Evolutionary conservation across 1,139 yeast genomes (phyloP).

Genomic region (Spathaspora sp.): DNA sequence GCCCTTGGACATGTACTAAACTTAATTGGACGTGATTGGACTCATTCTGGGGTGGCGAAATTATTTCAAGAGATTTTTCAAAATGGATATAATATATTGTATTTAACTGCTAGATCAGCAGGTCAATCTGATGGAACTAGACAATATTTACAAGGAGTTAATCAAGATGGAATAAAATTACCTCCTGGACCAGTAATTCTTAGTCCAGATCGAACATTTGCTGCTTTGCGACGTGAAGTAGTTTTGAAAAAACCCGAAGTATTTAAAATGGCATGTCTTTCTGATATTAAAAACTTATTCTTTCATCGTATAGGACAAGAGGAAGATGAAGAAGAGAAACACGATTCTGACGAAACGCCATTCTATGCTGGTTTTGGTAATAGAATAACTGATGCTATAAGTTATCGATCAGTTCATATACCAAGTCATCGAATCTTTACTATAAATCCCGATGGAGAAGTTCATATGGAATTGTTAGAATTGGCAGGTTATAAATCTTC

Average conservation of each 20-base stretch:
- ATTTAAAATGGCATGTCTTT: slow-evolving; percentile 94
- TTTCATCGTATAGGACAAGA: slow-evolving; percentile 26
- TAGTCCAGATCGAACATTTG: slow-evolving; percentile 96
- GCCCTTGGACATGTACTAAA: slow-evolving; percentile 96
- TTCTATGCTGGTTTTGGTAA: slow-evolving; percentile 98
- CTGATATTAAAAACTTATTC: slow-evolving; percentile 75
- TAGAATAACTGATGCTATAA: slow-evolving; percentile 93
- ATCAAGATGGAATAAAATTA: slow-evolving; percentile 63
- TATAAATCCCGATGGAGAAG: slow-evolving; percentile 95
- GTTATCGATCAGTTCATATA: slow-evolving; percentile 90
- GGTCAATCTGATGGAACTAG: slow-evolving; percentile 96
- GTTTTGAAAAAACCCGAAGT: slow-evolving; percentile 95
- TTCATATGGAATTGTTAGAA: slow-evolving; percentile 93
- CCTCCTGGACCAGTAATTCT: slow-evolving; percentile 94
- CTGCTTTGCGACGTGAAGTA: slow-evolving; percentile 89
- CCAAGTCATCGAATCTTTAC: slow-evolving; percentile 96
- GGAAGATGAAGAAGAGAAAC: slow-evolving; percentile 11
- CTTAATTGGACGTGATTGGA: slow-evolving; percentile 96
- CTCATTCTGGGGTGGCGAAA: slow-evolving; percentile 93
- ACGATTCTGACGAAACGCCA: slow-evolving; percentile 56
- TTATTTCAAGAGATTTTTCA: slow-evolving; percentile 78
- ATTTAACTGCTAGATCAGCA: slow-evolving; percentile 90
- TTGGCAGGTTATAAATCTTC: slow-evolving; percentile 90
- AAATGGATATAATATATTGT: slow-evolving; percentile 92
- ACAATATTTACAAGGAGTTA: slow-evolving; percentile 74